phyloP scores from a whole-genome alignment of 23 red algal species.

The Gracilaria vermiculophylla region DNA sequence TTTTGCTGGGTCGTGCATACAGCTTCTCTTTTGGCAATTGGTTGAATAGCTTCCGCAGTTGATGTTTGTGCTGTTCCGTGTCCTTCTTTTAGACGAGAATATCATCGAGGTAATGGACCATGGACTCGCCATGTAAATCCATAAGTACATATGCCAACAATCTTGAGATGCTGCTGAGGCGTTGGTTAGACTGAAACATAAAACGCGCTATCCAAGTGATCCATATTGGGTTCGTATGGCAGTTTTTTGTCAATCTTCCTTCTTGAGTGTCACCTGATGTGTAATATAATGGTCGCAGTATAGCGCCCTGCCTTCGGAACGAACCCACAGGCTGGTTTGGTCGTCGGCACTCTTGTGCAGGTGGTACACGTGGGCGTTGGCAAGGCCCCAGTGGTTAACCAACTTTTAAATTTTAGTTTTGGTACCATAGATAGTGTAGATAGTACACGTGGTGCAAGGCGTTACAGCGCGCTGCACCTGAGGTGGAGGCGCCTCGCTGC shows the following conservation, averaged over 20 bases:
- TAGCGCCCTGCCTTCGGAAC: too few relatives aligned
- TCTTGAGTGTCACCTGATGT: constrained; percentile 35
- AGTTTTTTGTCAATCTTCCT: constrained; percentile 4
- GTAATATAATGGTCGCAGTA: too few relatives aligned
- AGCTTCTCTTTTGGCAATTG: constrained; percentile 8
- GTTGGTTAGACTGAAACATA: constrained; percentile 39
- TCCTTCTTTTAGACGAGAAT: constrained; percentile 28
- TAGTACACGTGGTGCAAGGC: not conserved
- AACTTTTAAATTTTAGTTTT: not conserved
- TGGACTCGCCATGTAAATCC: not conserved
- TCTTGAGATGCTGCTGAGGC: constrained; percentile 13
- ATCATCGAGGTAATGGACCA: constrained; percentile 34
- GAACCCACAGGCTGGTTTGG: too few relatives aligned
- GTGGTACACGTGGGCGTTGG: not conserved
- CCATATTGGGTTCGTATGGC: constrained; percentile 31
- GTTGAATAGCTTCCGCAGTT: constrained; percentile 12
- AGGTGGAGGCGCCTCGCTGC: not conserved
- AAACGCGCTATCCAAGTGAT: constrained; percentile 11
- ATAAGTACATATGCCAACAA: not conserved
- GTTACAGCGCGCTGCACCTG: not conserved
- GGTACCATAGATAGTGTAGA: not conserved
- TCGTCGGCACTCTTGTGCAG: too few relatives aligned
- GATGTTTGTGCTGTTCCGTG: constrained; percentile 24
- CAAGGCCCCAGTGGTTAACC: not conserved
- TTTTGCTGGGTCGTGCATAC: constrained; percentile 11